phyloP scores from a whole-genome alignment of 1,284 basidiomycete species.

The Cryptococcus maquisensis region DNA sequence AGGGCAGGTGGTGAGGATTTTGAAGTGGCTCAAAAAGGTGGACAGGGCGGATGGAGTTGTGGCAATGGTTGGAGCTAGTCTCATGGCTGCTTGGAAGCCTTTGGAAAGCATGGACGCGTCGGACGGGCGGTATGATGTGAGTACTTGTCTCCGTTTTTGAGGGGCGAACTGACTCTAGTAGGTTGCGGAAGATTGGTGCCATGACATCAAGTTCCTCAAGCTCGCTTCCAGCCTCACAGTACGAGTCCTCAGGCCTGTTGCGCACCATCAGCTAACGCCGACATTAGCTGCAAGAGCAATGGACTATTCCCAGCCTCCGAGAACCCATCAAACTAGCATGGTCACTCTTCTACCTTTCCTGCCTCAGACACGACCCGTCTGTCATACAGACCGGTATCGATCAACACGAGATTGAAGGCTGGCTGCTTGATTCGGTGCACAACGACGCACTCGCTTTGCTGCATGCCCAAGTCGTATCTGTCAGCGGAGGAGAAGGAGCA shows the following conservation, averaged over 20 bases:
- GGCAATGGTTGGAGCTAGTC: slow-evolving; percentile 25
- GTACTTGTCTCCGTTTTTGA: slow-evolving; percentile 1
- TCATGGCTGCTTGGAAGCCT: slow-evolving; percentile 31
- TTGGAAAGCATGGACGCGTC: slow-evolving; percentile 23
- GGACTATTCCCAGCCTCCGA: slow-evolving; percentile 73
- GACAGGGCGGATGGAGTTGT: slow-evolving; percentile 31
- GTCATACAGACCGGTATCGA: slow-evolving; percentile 64
- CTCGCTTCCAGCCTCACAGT: slow-evolving; percentile 32
- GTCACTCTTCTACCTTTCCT: slow-evolving; percentile 76
- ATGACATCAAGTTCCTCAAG: slow-evolving; percentile 36
- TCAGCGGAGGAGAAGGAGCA: slow-evolving; percentile 25
- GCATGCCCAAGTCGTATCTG: slow-evolving; percentile 46
- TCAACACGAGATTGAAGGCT: slow-evolving; percentile 71
- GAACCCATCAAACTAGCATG: slow-evolving; percentile 76
- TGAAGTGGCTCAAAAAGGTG: slow-evolving; percentile 44
- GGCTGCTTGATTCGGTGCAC: slow-evolving; percentile 74
- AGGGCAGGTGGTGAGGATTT: slow-evolving; percentile 38
- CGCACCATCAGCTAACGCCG: not conserved
- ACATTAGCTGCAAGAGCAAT: slow-evolving; percentile 49
- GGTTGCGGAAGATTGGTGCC: slow-evolving; percentile 23
- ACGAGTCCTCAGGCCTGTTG: slow-evolving; percentile 1
- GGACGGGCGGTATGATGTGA: slow-evolving; percentile 27
- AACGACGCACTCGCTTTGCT: slow-evolving; percentile 79
- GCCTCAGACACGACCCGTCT: slow-evolving; percentile 62
- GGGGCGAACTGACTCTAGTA: not conserved